Evolutionary conservation across 495 filamentous ascomycete species (phyloP).

Genomic region (Aspergillus mulundensis): DNA sequence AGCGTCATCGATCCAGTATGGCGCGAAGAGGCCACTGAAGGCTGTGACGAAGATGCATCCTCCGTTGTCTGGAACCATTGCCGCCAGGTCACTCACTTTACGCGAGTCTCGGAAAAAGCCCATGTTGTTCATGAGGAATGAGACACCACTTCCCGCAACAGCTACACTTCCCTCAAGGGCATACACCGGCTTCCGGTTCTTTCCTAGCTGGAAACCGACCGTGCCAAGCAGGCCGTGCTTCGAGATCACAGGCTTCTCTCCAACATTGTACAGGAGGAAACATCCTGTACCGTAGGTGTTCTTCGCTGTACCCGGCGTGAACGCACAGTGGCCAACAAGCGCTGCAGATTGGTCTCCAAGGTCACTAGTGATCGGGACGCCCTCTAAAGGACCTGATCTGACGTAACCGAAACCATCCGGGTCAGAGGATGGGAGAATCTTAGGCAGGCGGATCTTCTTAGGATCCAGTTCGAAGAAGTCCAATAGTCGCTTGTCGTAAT

Average conservation of each 20-base stretch:
- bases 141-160: slow-evolving; percentile 84
- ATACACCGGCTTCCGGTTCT: slow-evolving; percentile 69
- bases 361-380: slow-evolving; percentile 78
- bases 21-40: slow-evolving; percentile 92
- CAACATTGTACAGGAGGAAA: slow-evolving; percentile 93
- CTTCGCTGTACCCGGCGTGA: slow-evolving; percentile 82
- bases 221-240: slow-evolving; percentile 85
- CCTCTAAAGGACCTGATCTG: slow-evolving; percentile 62
- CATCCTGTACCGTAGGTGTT: slow-evolving; percentile 97
- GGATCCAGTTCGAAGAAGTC: slow-evolving; percentile 78
- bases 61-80: slow-evolving; percentile 80
- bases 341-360: slow-evolving; percentile 92
- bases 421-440: slow-evolving; percentile 84
- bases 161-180: slow-evolving; percentile 91
- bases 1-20: slow-evolving; percentile 98
- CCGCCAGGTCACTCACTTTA: slow-evolving; percentile 79
- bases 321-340: slow-evolving; percentile 87
- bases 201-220: slow-evolving; percentile 72
- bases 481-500: slow-evolving; percentile 80
- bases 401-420: slow-evolving; percentile 69
- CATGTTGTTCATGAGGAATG: slow-evolving; percentile 86
- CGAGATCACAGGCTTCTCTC: slow-evolving; percentile 84
- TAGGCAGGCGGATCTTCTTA: slow-evolving; percentile 71
- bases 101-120: slow-evolving; percentile 74
- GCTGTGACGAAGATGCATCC: slow-evolving; percentile 94